Evolutionary conservation across 2,329 filamentous ascomycete genomes (phyloP), one percentile per base, ranked within the genome.

Genomic region (Madurella fahalii): DNA sequence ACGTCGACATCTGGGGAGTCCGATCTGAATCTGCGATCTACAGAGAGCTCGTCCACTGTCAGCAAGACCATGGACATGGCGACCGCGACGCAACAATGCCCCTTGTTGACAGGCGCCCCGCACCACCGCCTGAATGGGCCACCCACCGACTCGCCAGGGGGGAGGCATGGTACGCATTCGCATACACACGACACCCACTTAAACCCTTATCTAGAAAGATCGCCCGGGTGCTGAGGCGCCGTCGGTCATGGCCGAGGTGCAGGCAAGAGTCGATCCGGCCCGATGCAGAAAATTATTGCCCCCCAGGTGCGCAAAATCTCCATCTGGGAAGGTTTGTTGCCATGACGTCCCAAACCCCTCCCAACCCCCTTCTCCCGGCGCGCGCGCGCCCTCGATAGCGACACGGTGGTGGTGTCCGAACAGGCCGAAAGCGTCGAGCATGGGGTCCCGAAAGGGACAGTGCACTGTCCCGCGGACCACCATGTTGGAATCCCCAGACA

Each of bases 401-500:
- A 37, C 56, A 58, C 52, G 39, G 50, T 47, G 34, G 45, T 40
- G 46, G 47, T 31, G 40, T 54, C 32, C 31, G 41, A 17, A 40
- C 40, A 30, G 13, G 20, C 45, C 45, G n/a, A 52, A 49, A 51
- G 47, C 47, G 54, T 57, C 34, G 5, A 48, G n/a, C 16, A 40
- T 49, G 25, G 15, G 15, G 16, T 46, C 47, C 44, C 20, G 51
- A 51, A 52, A n/a, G n/a, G 40, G 40, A 30, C 12, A 44, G 34
- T 32, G 31, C 40, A 45, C 25, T 25, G 43, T 50, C 55, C 52
- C 52, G 52, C 52, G 57, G 55, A 55, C 63, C 63, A 45, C 59
- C 50, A 40, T 47, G 52, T 61, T 59, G 61, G 61, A 59, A 59
- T 48, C 52, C 49, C 54, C 53, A 60, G 41, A 58, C 55, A 53